phyloP scores from a whole-genome alignment of 148 eudicot species.

The Vaccinium corymbosum region DNA sequence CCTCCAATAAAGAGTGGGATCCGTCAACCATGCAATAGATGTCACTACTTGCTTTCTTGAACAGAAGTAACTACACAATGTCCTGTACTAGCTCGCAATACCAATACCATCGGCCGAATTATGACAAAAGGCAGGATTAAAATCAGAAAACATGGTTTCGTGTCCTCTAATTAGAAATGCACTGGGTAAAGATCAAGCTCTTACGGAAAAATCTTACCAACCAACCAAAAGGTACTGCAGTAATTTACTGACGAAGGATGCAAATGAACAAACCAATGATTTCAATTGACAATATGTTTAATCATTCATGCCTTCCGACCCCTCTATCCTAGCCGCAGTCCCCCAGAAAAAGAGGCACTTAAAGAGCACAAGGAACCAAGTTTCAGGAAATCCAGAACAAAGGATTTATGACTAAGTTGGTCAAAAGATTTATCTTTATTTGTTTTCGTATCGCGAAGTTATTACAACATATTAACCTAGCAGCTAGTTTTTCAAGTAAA shows the following conservation, averaged over 20 bases:
- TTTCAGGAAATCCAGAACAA: too few species aligned
- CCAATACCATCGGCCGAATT: not conserved
- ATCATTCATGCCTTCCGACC: not conserved
- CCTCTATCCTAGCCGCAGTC: too few species aligned
- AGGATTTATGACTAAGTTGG: too few species aligned
- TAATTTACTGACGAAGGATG: not conserved
- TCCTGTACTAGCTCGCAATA: too few species aligned
- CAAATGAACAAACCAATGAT: not conserved
- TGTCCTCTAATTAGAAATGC: not conserved
- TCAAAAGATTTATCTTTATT: too few species aligned
- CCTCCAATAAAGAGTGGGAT: too few species aligned
- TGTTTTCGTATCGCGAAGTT: too few species aligned
- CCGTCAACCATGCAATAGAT: not conserved
- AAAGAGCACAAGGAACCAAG: too few species aligned
- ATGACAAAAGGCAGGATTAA: not conserved
- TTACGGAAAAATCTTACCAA: not conserved
- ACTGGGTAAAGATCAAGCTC: not conserved
- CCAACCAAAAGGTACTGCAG: not conserved
- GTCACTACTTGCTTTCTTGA: not conserved
- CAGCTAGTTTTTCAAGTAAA: not conserved
- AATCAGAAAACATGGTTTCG: not conserved
- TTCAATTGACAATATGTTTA: not conserved
- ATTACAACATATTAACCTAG: not conserved
- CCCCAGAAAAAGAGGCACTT: too few species aligned
- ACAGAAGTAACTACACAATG: too few species aligned